Percentiles rank a stretch among this genome's conserved stretches.
Evolutionary conservation across 2,329 filamentous ascomycete species (phyloP).

Genomic region (Xylaria sp.): DNA sequence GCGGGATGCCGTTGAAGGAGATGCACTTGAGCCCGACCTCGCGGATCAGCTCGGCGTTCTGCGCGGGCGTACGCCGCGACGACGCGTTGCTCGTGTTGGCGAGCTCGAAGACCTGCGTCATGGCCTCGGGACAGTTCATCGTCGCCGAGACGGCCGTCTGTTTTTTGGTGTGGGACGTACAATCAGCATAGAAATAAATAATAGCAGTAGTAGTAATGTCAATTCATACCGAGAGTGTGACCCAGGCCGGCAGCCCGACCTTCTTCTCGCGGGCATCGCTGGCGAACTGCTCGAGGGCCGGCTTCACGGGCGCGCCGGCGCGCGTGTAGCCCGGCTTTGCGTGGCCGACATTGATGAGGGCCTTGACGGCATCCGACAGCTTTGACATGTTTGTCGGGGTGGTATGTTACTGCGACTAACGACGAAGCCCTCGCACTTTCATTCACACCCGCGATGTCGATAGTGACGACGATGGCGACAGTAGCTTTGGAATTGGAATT

Average conservation of each 20-base stretch:
- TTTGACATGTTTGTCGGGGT: slow-evolving; percentile 69
- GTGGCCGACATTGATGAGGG: slow-evolving; percentile 76
- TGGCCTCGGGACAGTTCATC: slow-evolving; percentile 83
- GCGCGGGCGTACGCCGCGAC: slow-evolving; percentile 50
- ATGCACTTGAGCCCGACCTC: slow-evolving; percentile 82
- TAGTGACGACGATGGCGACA: background rate
- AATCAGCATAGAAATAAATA: background rate
- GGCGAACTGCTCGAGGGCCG: slow-evolving; percentile 73
- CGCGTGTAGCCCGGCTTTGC: slow-evolving; percentile 73
- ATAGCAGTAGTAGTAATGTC: background rate
- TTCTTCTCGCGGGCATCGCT: slow-evolving; percentile 69
- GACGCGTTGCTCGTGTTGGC: slow-evolving; percentile 50
- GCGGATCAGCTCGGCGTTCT: slow-evolving; percentile 76
- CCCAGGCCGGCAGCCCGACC: slow-evolving; percentile 51
- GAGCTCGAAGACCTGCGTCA: slow-evolving; percentile 70
- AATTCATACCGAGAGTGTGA: slow-evolving; percentile 49
- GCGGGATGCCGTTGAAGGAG: slow-evolving; percentile 83
- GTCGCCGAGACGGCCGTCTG: slow-evolving; percentile 88
- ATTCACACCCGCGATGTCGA: background rate
- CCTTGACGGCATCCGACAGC: slow-evolving; percentile 76
- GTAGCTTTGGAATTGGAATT: background rate
- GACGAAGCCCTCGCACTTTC: background rate
- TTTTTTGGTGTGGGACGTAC: background rate
- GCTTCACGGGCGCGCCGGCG: slow-evolving; percentile 70
- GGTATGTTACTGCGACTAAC: background rate